Conservation (phyloP, 306 rosid genomes). For the Heteromeles arbutifolia region DNA sequence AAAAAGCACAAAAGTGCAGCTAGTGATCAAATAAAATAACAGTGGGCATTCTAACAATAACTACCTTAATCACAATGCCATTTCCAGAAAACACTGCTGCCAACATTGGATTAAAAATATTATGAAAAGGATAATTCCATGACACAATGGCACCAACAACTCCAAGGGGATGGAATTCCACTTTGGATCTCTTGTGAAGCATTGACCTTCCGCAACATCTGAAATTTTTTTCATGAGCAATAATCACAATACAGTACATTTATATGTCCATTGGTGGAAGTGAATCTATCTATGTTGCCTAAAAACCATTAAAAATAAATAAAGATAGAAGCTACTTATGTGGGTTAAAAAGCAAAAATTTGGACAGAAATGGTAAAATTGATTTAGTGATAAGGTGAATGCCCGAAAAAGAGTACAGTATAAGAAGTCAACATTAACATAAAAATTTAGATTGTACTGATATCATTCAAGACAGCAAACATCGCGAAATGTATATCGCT, state of each 20-base stretch:
- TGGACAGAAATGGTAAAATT: background rate
- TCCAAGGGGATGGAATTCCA: conserved; percentile 91
- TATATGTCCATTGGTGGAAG: background rate
- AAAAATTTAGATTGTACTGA: conserved; percentile 1
- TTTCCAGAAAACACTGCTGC: conserved; percentile 91
- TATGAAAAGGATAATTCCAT: conserved; percentile 92
- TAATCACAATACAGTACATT: background rate
- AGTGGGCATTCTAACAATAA: conserved; percentile 9
- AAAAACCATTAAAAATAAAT: background rate
- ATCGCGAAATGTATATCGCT: background rate
- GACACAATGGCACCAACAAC: conserved; percentile 91
- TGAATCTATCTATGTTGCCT: conserved; percentile 8
- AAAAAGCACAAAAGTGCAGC: conserved; percentile 2
- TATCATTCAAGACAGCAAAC: conserved; percentile 6
- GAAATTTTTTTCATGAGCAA: conserved; percentile 24
- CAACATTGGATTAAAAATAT: conserved; percentile 85
- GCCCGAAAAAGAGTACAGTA: background rate
- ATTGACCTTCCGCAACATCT: conserved; percentile 83
- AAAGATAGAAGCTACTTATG: background rate
- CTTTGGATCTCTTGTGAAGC: conserved; percentile 80
- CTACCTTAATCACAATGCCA: conserved; percentile 82
- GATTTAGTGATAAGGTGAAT: background rate
- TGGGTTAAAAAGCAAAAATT: background rate
- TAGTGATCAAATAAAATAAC: conserved; percentile 6
- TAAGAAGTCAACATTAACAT: background rate